Evolutionary conservation across 306 rosid species (phyloP), one percentile per base, ranked within the genome.

Genomic region (Inga oerstediana): DNA sequence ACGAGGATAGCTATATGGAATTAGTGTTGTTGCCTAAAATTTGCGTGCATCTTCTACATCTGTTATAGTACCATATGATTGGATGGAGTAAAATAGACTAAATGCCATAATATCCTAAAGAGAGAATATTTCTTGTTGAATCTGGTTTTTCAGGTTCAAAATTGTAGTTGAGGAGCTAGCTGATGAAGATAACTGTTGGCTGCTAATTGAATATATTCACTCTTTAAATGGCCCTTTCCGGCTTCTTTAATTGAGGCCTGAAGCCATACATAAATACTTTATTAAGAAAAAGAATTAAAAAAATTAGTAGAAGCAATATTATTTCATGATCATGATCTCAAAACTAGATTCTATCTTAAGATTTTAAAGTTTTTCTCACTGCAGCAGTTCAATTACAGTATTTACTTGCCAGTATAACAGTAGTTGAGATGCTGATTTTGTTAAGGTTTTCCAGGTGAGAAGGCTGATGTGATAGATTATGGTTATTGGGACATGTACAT

Each of bases 21-120:
- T 72, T 74, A 56, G 84, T 81, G 81, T 49, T 58, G 74, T 77
- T 86, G 87, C 80, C 69, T 67, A 84, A 74, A 81, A 27, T 51
- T 14, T 51, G 9, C 39, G n/a, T 80, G 82, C 52, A 43, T 72
- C 19, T 70, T 39, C 30, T 62, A 24, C 27, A 9, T 74, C 12
- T 8, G 3, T 44, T 44, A 27, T 27, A 27, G 14, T n/a, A n/a
- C 27, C n/a, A 0, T 65, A 65, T 65, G 27, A 68, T 37, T 68
- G 7, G 17, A 68, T 68, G 77, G 27, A 49, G 52, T 61, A 59
- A 75, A 24, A 48, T 61, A 64, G 8, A 72, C 51, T 14, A 76
- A 71, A 62, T 72, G 13, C 14, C 35, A n/a, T n/a, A 35, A 8
- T 77, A 77, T 69, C 66, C 46, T 37, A 9, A 13, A 58, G 46